phyloP scores from a whole-genome alignment of 768 basidiomycete genomes.

The Termitomyces sp. region DNA sequence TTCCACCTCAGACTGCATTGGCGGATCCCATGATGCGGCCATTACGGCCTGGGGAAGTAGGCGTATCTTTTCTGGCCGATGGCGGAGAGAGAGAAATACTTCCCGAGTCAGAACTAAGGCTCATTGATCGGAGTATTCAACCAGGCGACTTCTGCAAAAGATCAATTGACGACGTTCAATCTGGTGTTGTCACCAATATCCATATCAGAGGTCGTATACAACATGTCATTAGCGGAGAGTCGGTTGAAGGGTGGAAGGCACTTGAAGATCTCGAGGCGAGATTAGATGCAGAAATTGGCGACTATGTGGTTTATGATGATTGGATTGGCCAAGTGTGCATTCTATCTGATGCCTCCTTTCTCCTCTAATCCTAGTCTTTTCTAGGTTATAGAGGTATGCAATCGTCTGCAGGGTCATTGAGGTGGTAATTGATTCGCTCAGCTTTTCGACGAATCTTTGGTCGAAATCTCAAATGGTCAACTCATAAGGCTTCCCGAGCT shows the following conservation, averaged over 20 bases:
- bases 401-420: constrained; percentile 58
- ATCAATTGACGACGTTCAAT: constrained; percentile 64
- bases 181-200: constrained; percentile 68
- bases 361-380: background rate
- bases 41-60: constrained; percentile 75
- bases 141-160: constrained; percentile 82
- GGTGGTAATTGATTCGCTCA: constrained; percentile 40
- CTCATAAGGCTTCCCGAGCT: constrained; percentile 76
- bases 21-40: constrained; percentile 73
- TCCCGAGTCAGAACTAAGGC: constrained; percentile 57
- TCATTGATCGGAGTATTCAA: constrained; percentile 75
- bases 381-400: constrained; percentile 4
- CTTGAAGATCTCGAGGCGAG: constrained; percentile 52
- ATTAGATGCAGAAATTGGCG: constrained; percentile 65
- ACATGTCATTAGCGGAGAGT: constrained; percentile 65
- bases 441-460: constrained; percentile 81
- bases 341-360: background rate
- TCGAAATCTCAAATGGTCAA: constrained; percentile 59
- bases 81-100: constrained; percentile 61
- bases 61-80: constrained; percentile 61
- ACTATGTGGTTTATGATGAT: constrained; percentile 76
- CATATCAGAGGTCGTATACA: constrained; percentile 62
- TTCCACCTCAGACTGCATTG: constrained; percentile 36
- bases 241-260: constrained; percentile 59
- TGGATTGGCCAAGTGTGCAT: constrained; percentile 84